Evolutionary conservation across 2,329 filamentous ascomycete species (phyloP), one percentile per base, ranked within the genome.

Genomic region (Dothidotthia symphoricarpi): DNA sequence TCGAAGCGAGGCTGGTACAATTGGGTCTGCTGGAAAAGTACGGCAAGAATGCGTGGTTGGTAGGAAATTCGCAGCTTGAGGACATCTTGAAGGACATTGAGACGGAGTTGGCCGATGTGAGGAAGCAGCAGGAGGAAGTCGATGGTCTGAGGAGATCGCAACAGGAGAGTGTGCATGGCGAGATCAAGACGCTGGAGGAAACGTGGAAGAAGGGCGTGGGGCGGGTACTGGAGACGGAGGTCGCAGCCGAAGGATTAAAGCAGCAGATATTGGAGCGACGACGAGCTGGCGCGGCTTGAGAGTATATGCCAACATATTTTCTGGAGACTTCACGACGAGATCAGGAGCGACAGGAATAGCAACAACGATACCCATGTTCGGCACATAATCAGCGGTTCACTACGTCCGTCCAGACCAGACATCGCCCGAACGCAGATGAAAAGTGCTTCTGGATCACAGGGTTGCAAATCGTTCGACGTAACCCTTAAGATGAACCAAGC

Each of bases 21-120:
- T 78, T 95, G 13, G 71, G 75, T 1, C 75, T 95, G n/a, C 78
- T 95, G 14, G 86, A 93, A 56, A 76, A 76, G 34, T 83, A 83
- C 66, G 93, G 91, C 51, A 88, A 88, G 69, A 95, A 95, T 66
- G 85, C 88, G 8, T 97, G 93, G 91, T 75, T 98, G 38, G 77
- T 95, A 7, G 81, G 81, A 5, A 98, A 98, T 67, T 80, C 83
- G 54, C 81, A 86, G 51, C 67, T 89, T 14, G 91, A 96, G 69
- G 79, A 80, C 28, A 77, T 88, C 28, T 68, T 94, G 34, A 75
- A 76, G 34, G 66, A 66, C 10, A 59, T 94, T 16, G 91, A 97
- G 74, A 74, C 74, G 29, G 88, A 95, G 56, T 73, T 97, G 33
- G 82, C 81, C 11, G 75, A 73, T 26, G 71, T 78, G 14, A 83